These are phyloP conservation scores for Cladosporium velox DNA, from an alignment of 2,329 filamentous ascomycete genomes.

Conservation along the genomic window DNA sequence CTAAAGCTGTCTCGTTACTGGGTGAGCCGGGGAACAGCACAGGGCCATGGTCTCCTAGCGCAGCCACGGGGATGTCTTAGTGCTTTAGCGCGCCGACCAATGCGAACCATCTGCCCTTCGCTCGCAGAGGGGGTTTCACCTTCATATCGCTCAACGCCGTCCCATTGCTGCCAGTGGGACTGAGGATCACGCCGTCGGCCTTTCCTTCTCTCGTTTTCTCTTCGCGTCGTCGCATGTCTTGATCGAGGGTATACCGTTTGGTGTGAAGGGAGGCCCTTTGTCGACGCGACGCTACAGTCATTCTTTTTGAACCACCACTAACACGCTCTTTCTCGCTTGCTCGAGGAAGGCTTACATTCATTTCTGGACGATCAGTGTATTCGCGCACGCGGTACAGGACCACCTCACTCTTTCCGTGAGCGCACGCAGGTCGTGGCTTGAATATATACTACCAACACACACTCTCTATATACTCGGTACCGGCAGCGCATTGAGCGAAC, in stretches of 20 bases:
- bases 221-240: conserved; percentile 6
- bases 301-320: neutral
- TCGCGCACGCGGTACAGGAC: conserved; percentile 2
- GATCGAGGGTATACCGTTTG: neutral
- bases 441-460: neutral
- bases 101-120: conserved; percentile 3
- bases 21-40: neutral
- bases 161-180: neutral
- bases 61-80: conserved; percentile 15
- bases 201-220: neutral
- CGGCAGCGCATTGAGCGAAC: neutral
- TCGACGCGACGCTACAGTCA: neutral
- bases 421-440: conserved; percentile 22
- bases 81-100: conserved; percentile 5
- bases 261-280: neutral
- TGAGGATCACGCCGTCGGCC: neutral
- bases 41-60: conserved; percentile 14
- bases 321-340: neutral
- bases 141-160: conserved; percentile 8
- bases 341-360: conserved; percentile 6
- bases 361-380: neutral
- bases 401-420: conserved; percentile 12
- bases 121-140: conserved; percentile 10
- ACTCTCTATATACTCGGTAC: neutral
- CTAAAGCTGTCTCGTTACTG: conserved; percentile 17